A percentile compares a stretch with the other conserved stretches of the same genome.
These are phyloP conservation scores for Apiotrichum veenhuisii DNA, from an alignment of 1,284 basidiomycete genomes.

Conservation along the genomic window DNA sequence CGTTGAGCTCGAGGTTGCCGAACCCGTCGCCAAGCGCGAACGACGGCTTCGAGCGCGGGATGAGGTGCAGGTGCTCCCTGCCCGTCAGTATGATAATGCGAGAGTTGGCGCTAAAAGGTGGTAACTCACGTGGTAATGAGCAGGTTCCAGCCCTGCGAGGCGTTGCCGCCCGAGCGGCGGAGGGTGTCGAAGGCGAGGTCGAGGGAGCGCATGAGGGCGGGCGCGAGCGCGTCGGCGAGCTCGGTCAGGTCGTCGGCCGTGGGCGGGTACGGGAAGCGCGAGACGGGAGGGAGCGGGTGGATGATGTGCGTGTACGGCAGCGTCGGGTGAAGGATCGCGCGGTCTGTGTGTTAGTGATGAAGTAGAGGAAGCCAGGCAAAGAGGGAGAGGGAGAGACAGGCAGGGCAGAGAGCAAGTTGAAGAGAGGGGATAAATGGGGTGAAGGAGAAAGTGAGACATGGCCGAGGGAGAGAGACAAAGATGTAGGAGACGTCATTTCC, in stretches of 20 bases:
- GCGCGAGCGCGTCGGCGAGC: slow-evolving; percentile 59
- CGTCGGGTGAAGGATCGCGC: slow-evolving; percentile 63
- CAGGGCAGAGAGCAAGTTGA: not conserved
- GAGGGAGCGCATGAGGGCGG: slow-evolving; percentile 67
- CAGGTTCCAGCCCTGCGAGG: slow-evolving; percentile 63
- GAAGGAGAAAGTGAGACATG: no score
- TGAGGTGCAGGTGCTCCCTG: slow-evolving; percentile 70
- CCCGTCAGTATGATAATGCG: not conserved
- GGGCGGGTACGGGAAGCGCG: slow-evolving; percentile 52
- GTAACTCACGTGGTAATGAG: slow-evolving; percentile 59
- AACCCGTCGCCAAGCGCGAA: slow-evolving; percentile 29
- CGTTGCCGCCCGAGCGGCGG: slow-evolving; percentile 32
- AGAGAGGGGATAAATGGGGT: no score
- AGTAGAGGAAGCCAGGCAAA: no score
- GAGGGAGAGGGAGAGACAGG: no score
- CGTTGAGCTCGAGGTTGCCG: slow-evolving; percentile 62
- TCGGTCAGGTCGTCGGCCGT: slow-evolving; percentile 45
- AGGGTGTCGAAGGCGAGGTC: slow-evolving; percentile 71
- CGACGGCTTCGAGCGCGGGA: slow-evolving; percentile 59
- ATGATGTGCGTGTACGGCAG: slow-evolving; percentile 78
- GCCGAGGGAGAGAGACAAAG: no score
- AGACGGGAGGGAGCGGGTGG: slow-evolving; percentile 52
- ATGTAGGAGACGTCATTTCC: no score
- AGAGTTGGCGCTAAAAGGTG: not conserved
- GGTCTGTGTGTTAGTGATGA: slow-evolving; percentile 53